Evolutionary conservation across 768 basidiomycete genomes (phyloP), one percentile per base, ranked within the genome.

Genomic region (Pisolithus marmoratus): DNA sequence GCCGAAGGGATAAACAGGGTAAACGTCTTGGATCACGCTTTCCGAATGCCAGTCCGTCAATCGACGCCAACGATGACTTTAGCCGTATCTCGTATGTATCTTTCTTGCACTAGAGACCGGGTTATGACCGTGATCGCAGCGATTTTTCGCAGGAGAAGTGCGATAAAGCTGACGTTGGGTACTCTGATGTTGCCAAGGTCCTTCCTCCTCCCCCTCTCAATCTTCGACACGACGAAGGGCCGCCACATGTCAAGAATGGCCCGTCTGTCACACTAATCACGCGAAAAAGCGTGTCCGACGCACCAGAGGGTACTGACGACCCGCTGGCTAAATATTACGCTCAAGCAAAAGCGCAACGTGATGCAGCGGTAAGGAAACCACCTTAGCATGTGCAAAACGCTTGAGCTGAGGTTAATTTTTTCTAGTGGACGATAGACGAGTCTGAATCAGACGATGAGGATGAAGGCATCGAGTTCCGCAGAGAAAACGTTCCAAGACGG

Each of bases 271-370:
- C 52, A 38, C 45, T 45, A 17, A 43, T 38, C 20, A 46, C 43
- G 37, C 54, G 8, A n/a, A 41, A 36, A 24, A 54, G 42, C 27
- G 37, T 58, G 46, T 63, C 63, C 6, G 58, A 63, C 5, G 60
- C 55, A 36, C 65, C 56, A 36, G 61, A 56, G 14, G 58, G 54
- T 34, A 50, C 20, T 14, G 56, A 54, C 37, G 86, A 89, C 60
- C 84, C 87, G 0, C 68, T 89, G 48, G 78, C 78, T 1, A 77
- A 82, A 54, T 87, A 84, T 59, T 88, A 87, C 58, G 73, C 69
- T 3, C 67, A 74, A 57, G 87, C 85, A 2, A 75, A 67, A 45
- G 78, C 73, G 17, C 76, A 80, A 37, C 64, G 58, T 23, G 77
- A 80, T 23, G 70, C 64, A 15, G 66, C 64, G 53, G 81, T 79